A percentile compares a stretch with the other conserved stretches of the same genome.
These are phyloP conservation scores for Chlorella vulgaris DNA, from an alignment of 139 green algal genomes.

Conservation along the genomic window DNA sequence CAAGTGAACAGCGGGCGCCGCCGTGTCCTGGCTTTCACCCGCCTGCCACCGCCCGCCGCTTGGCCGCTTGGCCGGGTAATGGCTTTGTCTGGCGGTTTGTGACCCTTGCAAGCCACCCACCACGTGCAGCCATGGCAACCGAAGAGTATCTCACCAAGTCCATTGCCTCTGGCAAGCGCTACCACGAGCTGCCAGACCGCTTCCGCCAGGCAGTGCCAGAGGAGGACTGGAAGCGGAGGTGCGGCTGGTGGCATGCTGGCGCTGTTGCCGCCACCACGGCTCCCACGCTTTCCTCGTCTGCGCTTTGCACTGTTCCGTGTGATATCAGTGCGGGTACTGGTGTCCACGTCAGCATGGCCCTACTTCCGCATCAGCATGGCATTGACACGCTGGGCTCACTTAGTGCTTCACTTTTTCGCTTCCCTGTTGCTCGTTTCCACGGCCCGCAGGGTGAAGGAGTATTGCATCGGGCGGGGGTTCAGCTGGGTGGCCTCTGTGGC, in stretches of 20 bases:
- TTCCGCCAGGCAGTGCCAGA: conserved; percentile 53
- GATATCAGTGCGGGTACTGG: no score
- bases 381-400: no score
- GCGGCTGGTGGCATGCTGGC: conserved; percentile 33
- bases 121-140: conserved; percentile 54
- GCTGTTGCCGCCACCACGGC: not conserved
- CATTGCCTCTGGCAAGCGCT: conserved; percentile 60
- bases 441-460: conserved; percentile 76
- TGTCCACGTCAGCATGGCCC: no score
- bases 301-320: not conserved
- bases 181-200: conserved; percentile 73
- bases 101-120: no score
- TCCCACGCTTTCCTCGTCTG: no score
- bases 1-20: no score
- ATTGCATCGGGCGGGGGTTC: conserved; percentile 80
- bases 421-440: not conserved
- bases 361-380: no score
- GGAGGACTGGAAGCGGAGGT: conserved; percentile 41
- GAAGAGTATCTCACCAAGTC: conserved; percentile 68
- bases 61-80: no score
- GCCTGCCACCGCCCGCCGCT: no score
- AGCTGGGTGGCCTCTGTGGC: conserved; percentile 73
- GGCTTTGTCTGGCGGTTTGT: no score
- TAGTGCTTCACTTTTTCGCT: no score
- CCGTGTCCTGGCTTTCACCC: no score